These are phyloP conservation scores for Kurtzmaniella quercitrusa DNA, from an alignment of 1,139 yeast species.

Conservation along the genomic window DNA sequence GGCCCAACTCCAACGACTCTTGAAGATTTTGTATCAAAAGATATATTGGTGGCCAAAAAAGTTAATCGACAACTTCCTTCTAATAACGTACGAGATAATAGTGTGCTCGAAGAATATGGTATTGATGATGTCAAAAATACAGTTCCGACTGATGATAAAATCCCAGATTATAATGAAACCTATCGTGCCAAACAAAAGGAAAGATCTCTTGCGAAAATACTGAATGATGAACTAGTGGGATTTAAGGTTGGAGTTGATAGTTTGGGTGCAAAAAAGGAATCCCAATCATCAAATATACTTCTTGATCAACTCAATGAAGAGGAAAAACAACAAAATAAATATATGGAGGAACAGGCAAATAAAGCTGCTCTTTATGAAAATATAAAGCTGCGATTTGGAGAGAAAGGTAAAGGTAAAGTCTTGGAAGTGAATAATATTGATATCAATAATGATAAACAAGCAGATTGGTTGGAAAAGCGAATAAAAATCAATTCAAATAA, in stretches of 20 bases:
- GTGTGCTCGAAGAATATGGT: slow-evolving; percentile 39
- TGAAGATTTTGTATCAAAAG: slow-evolving; percentile 24
- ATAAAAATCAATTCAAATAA: slow-evolving; percentile 12
- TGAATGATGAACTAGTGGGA: slow-evolving; percentile 31
- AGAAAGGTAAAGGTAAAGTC: slow-evolving; percentile 16
- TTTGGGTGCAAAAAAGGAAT: slow-evolving; percentile 9
- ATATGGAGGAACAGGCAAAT: slow-evolving; percentile 21
- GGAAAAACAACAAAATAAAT: slow-evolving; percentile 25
- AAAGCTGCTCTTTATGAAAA: slow-evolving; percentile 26
- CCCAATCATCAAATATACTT: slow-evolving; percentile 4
- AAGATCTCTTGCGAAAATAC: slow-evolving; percentile 21
- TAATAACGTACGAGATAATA: slow-evolving; percentile 27
- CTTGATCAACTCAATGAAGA: slow-evolving; percentile 20
- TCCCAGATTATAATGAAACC: slow-evolving; percentile 28
- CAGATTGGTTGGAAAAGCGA: slow-evolving; percentile 24
- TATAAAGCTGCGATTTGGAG: slow-evolving; percentile 28
- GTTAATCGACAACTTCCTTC: slow-evolving; percentile 29
- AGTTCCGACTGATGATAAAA: slow-evolving; percentile 12
- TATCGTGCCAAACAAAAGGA: slow-evolving; percentile 17
- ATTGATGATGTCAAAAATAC: slow-evolving; percentile 28
- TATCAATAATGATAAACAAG: slow-evolving; percentile 20
- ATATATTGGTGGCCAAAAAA: slow-evolving; percentile 17
- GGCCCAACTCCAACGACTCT: slow-evolving; percentile 13
- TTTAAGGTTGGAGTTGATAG: slow-evolving; percentile 31
- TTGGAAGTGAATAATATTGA: slow-evolving; percentile 38